These are phyloP conservation scores for Castanopsis chinensis DNA, from an alignment of 306 rosid genomes.

Conservation along the genomic window DNA sequence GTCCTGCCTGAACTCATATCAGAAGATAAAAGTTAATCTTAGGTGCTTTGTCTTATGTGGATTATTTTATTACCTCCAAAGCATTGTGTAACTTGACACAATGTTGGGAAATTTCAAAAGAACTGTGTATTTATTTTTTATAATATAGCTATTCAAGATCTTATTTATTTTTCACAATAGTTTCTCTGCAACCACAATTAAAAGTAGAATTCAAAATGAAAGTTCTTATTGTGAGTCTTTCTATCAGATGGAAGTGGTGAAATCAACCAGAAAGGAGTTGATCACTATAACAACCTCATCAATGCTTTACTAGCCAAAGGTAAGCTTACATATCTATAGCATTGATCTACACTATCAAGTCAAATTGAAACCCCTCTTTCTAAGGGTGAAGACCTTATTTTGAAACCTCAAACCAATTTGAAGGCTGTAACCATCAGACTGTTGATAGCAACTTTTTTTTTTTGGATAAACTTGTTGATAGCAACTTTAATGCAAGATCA, in stretches of 20 bases:
- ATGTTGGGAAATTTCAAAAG: neutral
- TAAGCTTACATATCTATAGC: constrained; percentile 18
- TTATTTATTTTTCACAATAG: neutral
- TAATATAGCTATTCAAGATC: neutral
- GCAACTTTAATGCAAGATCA: neutral
- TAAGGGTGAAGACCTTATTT: neutral
- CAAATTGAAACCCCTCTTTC: neutral
- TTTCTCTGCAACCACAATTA: neutral
- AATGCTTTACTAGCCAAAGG: constrained; percentile 77
- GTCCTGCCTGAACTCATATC: neutral
- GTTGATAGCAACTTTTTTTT: neutral
- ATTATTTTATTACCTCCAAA: neutral
- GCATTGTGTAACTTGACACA: neutral
- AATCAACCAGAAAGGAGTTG: constrained; percentile 78
- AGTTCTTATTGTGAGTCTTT: neutral
- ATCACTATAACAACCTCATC: constrained; percentile 81
- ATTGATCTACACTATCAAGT: too few species aligned
- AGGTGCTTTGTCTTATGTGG: too few species aligned
- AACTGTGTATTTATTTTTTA: too few species aligned
- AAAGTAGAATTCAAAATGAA: neutral
- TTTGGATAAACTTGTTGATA: neutral
- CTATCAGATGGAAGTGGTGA: constrained; percentile 67
- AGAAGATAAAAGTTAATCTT: neutral
- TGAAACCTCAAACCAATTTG: neutral
- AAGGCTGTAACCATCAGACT: neutral